phyloP scores from a whole-genome alignment of 805 yeast species.

The Starmerella khaoyaiensis region DNA sequence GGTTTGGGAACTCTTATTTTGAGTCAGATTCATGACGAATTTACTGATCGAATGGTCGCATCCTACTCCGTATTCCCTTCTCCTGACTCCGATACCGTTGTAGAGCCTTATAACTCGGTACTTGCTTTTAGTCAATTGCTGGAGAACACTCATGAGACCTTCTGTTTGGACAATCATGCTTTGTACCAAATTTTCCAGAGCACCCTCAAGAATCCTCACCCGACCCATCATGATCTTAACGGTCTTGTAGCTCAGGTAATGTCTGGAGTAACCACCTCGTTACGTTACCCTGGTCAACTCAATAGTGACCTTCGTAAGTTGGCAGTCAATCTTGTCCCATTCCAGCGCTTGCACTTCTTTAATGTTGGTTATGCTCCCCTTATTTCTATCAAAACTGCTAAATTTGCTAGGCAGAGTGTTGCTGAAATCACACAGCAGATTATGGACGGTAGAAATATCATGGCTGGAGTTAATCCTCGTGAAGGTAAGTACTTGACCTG shows the following conservation, averaged over 20 bases:
- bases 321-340: slow-evolving; percentile 89
- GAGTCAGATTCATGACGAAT: slow-evolving; percentile 79
- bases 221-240: slow-evolving; percentile 68
- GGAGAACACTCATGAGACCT: slow-evolving; percentile 83
- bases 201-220: slow-evolving; percentile 69
- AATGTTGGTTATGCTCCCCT: slow-evolving; percentile 93
- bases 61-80: slow-evolving; percentile 89
- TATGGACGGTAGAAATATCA: slow-evolving; percentile 85
- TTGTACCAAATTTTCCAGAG: slow-evolving; percentile 78
- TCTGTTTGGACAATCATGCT: slow-evolving; percentile 92
- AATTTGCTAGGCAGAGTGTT: slow-evolving; percentile 73
- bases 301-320: slow-evolving; percentile 85
- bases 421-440: slow-evolving; percentile 89
- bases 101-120: slow-evolving; percentile 90
- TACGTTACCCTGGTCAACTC: slow-evolving; percentile 90
- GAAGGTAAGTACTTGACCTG: slow-evolving; percentile 85
- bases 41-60: slow-evolving; percentile 92
- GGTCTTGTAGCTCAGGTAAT: slow-evolving; percentile 76
- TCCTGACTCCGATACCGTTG: slow-evolving; percentile 85
- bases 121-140: slow-evolving; percentile 82
- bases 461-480: slow-evolving; percentile 90
- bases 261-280: slow-evolving; percentile 90
- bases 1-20: slow-evolving; percentile 89
- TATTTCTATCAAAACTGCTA: slow-evolving; percentile 64
- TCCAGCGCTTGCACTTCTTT: slow-evolving; percentile 89